phyloP scores from a whole-genome alignment of 805 yeast species.

The Pichia paraexigua region DNA sequence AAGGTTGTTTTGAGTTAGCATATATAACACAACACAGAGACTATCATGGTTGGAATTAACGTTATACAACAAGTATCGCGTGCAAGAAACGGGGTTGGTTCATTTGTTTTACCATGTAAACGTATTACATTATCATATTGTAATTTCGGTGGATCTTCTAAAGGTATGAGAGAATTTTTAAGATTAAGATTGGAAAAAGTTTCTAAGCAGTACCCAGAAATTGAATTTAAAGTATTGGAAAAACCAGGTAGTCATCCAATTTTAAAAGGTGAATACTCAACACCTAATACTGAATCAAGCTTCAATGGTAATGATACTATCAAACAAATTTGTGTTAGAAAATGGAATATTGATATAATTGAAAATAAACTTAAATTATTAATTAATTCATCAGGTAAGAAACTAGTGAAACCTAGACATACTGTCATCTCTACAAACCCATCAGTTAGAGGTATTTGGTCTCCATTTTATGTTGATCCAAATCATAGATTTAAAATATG shows the following conservation, averaged over 20 bases:
- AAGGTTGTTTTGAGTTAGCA: background rate
- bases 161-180: slow-evolving; percentile 66
- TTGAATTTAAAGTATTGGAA: slow-evolving; percentile 63
- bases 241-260: slow-evolving; percentile 77
- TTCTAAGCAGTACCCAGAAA: slow-evolving; percentile 54
- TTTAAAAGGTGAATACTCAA: slow-evolving; percentile 47
- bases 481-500: slow-evolving; percentile 29
- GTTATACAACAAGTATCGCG: slow-evolving; percentile 50
- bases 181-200: slow-evolving; percentile 42
- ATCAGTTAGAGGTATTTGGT: slow-evolving; percentile 95
- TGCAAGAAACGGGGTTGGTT: slow-evolving; percentile 70
- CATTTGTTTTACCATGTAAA: slow-evolving; percentile 68
- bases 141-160: slow-evolving; percentile 94
- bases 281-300: background rate
- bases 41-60: slow-evolving; percentile 36
- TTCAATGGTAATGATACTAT: slow-evolving; percentile 18
- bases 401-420: slow-evolving; percentile 53
- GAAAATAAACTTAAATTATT: slow-evolving; percentile 56
- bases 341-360: slow-evolving; percentile 54
- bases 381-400: slow-evolving; percentile 61
- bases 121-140: slow-evolving; percentile 73
- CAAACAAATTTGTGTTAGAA: slow-evolving; percentile 61
- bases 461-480: slow-evolving; percentile 77
- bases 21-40: background rate
- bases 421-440: slow-evolving; percentile 75